Base-by-base conservation (phyloP, 768 basidiomycete species). In the Tulasnella sp. region DNA sequence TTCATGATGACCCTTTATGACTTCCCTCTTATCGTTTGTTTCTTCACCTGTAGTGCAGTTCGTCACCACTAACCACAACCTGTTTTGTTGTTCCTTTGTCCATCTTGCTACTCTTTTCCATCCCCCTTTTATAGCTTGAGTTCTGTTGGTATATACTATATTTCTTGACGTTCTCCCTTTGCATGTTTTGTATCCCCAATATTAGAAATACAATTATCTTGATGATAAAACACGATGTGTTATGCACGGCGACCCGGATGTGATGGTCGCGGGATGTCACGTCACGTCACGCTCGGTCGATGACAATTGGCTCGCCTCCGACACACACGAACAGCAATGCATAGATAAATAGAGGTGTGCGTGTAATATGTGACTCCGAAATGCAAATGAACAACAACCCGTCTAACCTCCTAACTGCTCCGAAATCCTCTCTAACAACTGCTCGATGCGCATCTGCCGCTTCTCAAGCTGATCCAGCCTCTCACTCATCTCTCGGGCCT, bases 391-490 rank as follows among this genome's bases (percentile, higher is more conserved):
- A 68, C 14, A 39, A 42, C 36, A 38, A 49, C 49, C 49, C 19
- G 11, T 38, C 40, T 70, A 38, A 12, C n/a, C 36, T 5, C n/a
- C 75, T 40, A 76, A 42, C 31, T 64, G 37, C 58, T 29, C 17
- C 36, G 67, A n/a, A 40, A 76, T 68, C 67, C 25, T 76, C 25
- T 69, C 69, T 12, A 89, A 82, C 71, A 89, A 73, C 0, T 84
- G 83, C 79, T 88, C 87, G 45, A 88, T 88, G 74, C 87, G 82
- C 77, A 84, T 80, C 80, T 89, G 88, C 72, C 82, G 79, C 76
- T 81, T 81, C 76, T 88, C 87, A 36, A 88, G 84, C 39, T 78
- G 75, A 14, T 83, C 83, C 75, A 88, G 79, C 70, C 85, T 81
- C 77, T 81, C 81, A 71, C 81, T 80, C 80, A 83, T 81, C 40